Percentiles rank a stretch among this genome's conserved stretches.
Evolutionary conservation across 768 basidiomycete species (phyloP).

Genomic region (Boletus coccyginus): DNA sequence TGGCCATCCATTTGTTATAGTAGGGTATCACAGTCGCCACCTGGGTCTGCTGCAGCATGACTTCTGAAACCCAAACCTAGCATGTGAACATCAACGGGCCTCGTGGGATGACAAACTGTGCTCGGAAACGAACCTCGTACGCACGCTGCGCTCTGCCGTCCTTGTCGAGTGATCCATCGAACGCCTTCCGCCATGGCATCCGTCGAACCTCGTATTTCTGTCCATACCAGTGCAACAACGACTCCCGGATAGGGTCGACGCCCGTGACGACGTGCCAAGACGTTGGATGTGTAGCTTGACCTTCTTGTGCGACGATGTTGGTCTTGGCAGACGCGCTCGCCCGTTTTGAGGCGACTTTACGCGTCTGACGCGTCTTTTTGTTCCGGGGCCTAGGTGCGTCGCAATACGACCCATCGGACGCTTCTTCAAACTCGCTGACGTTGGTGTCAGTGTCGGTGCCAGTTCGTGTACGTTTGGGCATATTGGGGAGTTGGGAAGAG

Average conservation of each 20-base stretch:
- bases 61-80: slow-evolving; percentile 87
- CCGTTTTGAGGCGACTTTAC: slow-evolving; percentile 15
- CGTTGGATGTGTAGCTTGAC: slow-evolving; percentile 35
- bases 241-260: slow-evolving; percentile 41
- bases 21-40: slow-evolving; percentile 93
- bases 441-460: slow-evolving; percentile 13
- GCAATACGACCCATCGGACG: slow-evolving; percentile 24
- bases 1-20: slow-evolving; percentile 84
- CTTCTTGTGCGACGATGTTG: neutral
- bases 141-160: slow-evolving; percentile 79
- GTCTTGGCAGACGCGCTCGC: neutral
- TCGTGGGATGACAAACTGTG: neutral
- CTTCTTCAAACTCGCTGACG: slow-evolving; percentile 5
- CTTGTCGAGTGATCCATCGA: slow-evolving; percentile 47
- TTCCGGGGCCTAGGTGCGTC: slow-evolving; percentile 7
- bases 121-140: slow-evolving; percentile 66
- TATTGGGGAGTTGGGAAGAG: slow-evolving; percentile 3
- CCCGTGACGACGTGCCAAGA: slow-evolving; percentile 47
- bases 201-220: slow-evolving; percentile 61
- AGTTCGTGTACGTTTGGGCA: slow-evolving; percentile 31
- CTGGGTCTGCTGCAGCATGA: slow-evolving; percentile 97
- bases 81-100: neutral
- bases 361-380: slow-evolving; percentile 18
- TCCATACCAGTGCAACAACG: slow-evolving; percentile 70
- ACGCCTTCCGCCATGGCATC: slow-evolving; percentile 92